Conservation (phyloP, 225 moss, liverwort and hornwort genomes). For the Straminergon stramineum region DNA sequence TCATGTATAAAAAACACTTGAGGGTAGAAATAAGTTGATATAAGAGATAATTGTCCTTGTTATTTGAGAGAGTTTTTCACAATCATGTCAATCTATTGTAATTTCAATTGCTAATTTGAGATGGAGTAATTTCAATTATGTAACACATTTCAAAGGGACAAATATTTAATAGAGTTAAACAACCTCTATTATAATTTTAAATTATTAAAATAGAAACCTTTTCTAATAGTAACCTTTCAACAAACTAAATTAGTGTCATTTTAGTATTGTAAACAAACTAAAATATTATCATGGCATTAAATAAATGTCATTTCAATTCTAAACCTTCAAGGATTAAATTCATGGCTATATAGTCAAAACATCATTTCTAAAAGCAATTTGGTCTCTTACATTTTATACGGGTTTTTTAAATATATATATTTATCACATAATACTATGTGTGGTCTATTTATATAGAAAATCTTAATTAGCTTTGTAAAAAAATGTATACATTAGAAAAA, state of each 20-base stretch:
- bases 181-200: background rate
- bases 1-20: background rate
- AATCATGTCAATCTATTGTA: background rate
- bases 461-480: too few species aligned
- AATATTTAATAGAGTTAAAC: background rate
- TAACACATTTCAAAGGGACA: background rate
- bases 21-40: background rate
- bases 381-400: rapidly evolving
- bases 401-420: background rate
- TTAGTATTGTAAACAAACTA: background rate
- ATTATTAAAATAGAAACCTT: too few species aligned
- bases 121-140: too few species aligned
- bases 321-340: background rate
- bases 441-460: background rate
- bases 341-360: background rate
- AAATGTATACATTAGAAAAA: too few species aligned
- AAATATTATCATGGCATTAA: background rate
- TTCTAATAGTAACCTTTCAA: background rate
- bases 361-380: background rate
- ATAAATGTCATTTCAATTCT: background rate
- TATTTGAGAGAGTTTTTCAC: background rate
- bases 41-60: background rate
- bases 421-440: background rate
- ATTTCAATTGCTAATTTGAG: background rate
- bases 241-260: background rate